Base-by-base conservation (phyloP, 805 yeast species). In the Groenewaldozyma salmanticensis region DNA sequence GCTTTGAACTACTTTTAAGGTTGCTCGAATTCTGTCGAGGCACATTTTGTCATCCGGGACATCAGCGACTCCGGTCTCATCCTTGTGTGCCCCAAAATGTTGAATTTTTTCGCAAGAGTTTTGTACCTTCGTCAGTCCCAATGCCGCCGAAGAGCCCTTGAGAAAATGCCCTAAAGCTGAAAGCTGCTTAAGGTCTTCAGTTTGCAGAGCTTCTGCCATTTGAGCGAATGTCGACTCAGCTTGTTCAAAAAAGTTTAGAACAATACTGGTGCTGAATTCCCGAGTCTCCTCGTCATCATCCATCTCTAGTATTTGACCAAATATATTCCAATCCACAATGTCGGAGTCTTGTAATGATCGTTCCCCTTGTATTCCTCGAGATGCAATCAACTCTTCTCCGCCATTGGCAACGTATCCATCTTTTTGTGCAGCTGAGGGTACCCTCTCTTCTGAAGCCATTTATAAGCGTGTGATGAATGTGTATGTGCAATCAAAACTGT, bases 111-210 rank as follows among this genome's bases (percentile, higher is more conserved):
- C 98, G 63, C 98, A 92, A 52, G 87, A 81, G 55, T 77, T 74
- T 43, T 87, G 87, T 38, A 92, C 83, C 46, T 78, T 77, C 35
- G 74, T 75, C 42, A 92, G 69, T 2, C 98, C 98, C 44, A 92
- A 66, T 1, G 96, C 90, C 2, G 96, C 95, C 1, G 96, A 94
- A 9, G 94, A 81, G 35, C 98, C 98, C 59, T 92, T 92, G 42
- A 92, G 68, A 57, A 85, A 92, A 59, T 92, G 98, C 11, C 98
- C 98, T 52, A 82, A 65, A 11, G 77, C 69, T 17, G 88, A 79
- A 42, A 92, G 64, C 46, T 76, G 69, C 31, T 66, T 70, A 44
- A 87, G 67, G 50, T 66, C 61, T 21, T 47, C 48, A 18, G 54
- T 55, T 4, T 43, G 53, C 27, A 83, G 55, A n/a, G 75, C 71